Base-by-base conservation (phyloP, 139 green algal genomes). In the Astrephomene gubernaculifera region DNA sequence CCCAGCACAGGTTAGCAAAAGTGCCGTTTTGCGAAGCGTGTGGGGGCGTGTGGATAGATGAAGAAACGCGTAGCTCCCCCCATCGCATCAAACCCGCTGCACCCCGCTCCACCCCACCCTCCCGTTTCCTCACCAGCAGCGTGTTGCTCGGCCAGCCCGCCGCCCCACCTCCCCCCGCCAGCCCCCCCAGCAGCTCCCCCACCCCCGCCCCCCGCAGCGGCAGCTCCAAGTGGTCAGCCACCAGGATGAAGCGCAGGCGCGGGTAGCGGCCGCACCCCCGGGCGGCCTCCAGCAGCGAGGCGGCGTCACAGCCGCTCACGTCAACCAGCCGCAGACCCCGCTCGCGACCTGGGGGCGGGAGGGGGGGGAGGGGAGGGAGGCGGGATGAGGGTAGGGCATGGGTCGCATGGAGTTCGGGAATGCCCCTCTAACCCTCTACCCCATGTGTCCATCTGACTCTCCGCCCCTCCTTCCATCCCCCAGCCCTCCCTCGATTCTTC, bases 261-360 rank as follows among this genome's bases (percentile, higher is more conserved):
- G 86, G 89, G 79, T 90, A 92, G 54, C 89, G 78, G 1, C 82
- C 86, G 57, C 84, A 87, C 70, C 86, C 89, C n/a, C 89, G 82
- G 1, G 86, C 89, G 10, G 71, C 86, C 70, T 94, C 91, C 54
- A 94, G 80, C 9, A 92, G 63, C 54, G 81, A 65, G 24, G 43
- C 38, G 38, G 85, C 4, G 52, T 92, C 91, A 12, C 57, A 35
- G 0, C 39, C 36, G 4, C 71, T n/a, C 29, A 94, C 80, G 33
- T 94, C 91, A 29, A 94, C 91, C 31, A 94, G 22, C 4, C 91
- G 65, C 39, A 94, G 75, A 4, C 90, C 90, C 17, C 29, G 19
- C 2, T 91, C 88, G 0, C 52, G 60, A 21, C 87, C 90, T 93
- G 89, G 25, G 39, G 24, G 43, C 17, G 27, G 36, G 29, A 17